These are phyloP conservation scores for Tylopilus rubrobrunneus DNA, from an alignment of 768 basidiomycete genomes.

Conservation along the genomic window DNA sequence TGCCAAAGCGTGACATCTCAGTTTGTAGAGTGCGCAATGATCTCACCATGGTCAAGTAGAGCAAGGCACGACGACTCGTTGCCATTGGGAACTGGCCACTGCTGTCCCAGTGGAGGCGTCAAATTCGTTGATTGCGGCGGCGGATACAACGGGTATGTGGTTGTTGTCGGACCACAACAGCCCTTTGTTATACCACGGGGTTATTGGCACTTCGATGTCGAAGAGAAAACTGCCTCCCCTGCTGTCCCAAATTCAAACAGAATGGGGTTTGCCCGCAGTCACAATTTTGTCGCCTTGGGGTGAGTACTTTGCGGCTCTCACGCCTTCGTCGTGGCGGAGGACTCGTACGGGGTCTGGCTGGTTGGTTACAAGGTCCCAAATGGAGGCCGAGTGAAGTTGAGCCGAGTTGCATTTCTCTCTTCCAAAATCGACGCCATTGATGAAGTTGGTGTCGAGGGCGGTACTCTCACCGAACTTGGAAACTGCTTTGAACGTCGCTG, in stretches of 20 bases:
- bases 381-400: neutral
- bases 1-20: no score
- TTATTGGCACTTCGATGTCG: neutral
- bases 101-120: neutral
- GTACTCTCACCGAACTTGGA: no score
- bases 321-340: no score
- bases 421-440: neutral
- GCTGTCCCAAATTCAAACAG: neutral
- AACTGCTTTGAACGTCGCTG: neutral
- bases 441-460: no score
- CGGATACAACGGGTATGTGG: neutral
- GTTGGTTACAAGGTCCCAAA: neutral
- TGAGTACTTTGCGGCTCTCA: no score
- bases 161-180: neutral
- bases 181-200: neutral
- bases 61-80: neutral
- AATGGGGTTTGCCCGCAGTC: neutral
- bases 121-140: neutral
- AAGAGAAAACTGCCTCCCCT: neutral
- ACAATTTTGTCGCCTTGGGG: neutral
- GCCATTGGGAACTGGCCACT: neutral
- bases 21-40: no score
- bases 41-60: no score
- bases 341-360: no score
- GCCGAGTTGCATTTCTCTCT: no score